phyloP scores from a whole-genome alignment of 345 rosid genomes.

The Citrus maxima region DNA sequence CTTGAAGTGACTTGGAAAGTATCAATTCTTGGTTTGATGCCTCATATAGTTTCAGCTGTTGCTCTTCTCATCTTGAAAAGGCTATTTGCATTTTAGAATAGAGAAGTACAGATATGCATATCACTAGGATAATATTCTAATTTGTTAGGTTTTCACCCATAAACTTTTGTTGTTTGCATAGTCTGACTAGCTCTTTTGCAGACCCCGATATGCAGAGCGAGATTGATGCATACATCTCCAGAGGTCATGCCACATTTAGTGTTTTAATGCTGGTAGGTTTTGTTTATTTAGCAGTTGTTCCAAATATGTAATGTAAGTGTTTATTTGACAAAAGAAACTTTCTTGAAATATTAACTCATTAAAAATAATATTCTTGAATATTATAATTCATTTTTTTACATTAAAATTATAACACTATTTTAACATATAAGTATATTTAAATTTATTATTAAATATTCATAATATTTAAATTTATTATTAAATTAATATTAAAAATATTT shows the following conservation, averaged over 20 bases:
- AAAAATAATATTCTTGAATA: no score
- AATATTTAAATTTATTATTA: no score
- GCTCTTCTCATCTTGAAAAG: neutral
- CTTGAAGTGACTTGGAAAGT: neutral
- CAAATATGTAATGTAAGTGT: neutral
- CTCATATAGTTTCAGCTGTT: neutral
- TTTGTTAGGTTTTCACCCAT: neutral
- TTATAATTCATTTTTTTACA: no score
- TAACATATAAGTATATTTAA: no score
- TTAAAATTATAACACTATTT: no score
- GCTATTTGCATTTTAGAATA: neutral
- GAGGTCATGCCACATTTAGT: slow-evolving; percentile 67
- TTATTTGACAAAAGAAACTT: neutral
- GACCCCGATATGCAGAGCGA: slow-evolving; percentile 79
- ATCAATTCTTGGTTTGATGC: neutral
- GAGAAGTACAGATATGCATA: neutral
- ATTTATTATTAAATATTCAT: no score
- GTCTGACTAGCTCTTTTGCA: slow-evolving; percentile 32
- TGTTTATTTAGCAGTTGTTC: neutral
- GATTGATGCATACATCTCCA: slow-evolving; percentile 53
- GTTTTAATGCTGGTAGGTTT: slow-evolving; percentile 65
- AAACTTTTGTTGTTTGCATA: slow-evolving; percentile 6
- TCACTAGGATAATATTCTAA: neutral
- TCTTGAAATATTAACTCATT: no score
- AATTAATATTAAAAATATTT: no score